These are phyloP conservation scores for Gracilariopsis chorda DNA, from an alignment of 23 red algal genomes.

Conservation along the genomic window DNA sequence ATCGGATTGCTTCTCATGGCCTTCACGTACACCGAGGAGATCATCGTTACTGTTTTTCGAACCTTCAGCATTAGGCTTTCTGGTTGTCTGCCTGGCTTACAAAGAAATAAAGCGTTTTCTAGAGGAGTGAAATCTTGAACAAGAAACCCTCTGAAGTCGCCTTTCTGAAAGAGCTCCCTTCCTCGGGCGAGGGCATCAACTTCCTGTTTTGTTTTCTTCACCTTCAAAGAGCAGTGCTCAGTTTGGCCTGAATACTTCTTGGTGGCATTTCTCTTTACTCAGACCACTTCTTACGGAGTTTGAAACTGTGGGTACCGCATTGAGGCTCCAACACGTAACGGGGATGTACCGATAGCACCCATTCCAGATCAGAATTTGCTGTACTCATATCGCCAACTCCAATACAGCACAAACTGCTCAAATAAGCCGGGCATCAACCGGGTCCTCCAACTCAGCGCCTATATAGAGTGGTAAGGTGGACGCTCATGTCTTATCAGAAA, in stretches of 20 bases:
- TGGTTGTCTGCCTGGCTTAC: not conserved
- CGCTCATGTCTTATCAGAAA: not conserved
- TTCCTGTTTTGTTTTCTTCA: slow-evolving; percentile 7
- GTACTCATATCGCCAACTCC: not conserved
- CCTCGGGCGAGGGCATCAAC: not conserved
- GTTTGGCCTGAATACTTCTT: not conserved
- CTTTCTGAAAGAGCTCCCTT: slow-evolving; percentile 22
- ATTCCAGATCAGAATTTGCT: slow-evolving; percentile 36
- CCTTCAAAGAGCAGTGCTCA: not conserved
- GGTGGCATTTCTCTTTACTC: not conserved
- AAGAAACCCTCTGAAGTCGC: slow-evolving; percentile 35
- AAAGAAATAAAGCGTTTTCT: slow-evolving; percentile 14
- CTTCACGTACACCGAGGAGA: not conserved
- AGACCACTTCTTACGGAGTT: not conserved
- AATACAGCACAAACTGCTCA: slow-evolving; percentile 12
- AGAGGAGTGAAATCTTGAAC: slow-evolving; percentile 19
- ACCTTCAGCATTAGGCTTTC: not conserved
- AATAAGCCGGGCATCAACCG: not conserved
- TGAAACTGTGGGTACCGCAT: slow-evolving; percentile 29
- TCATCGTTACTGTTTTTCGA: not conserved
- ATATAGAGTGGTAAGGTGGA: slow-evolving; percentile 14
- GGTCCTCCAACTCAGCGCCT: not conserved
- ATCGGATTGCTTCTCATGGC: not conserved
- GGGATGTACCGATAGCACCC: slow-evolving; percentile 11
- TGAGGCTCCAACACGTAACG: slow-evolving; percentile 37